Conservation (phyloP, 2,329 filamentous ascomycete genomes). For the Fusarium oxysporum region DNA sequence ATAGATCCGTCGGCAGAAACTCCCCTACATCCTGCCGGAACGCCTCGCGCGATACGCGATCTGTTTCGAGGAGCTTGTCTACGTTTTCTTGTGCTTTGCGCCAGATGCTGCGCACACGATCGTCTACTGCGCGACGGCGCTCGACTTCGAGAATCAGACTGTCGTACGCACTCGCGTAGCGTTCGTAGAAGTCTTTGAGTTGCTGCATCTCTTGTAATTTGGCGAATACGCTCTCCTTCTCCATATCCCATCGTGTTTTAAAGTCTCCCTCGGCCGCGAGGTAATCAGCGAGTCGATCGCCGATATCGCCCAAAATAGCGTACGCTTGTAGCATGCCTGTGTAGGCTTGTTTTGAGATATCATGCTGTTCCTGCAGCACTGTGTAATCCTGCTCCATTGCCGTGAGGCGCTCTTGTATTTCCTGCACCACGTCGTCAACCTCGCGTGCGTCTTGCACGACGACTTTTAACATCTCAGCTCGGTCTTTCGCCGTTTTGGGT, state of each 20-base stretch:
- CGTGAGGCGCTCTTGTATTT: conserved; percentile 79
- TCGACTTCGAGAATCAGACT: conserved; percentile 86
- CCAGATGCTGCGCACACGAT: conserved; percentile 79
- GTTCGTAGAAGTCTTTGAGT: conserved; percentile 85
- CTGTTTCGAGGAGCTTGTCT: conserved; percentile 78
- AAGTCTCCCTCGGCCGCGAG: conserved; percentile 74
- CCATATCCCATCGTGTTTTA: conserved; percentile 76
- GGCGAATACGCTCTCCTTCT: conserved; percentile 74
- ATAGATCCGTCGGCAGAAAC: conserved; percentile 87
- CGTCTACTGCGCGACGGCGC: conserved; percentile 77
- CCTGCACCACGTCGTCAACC: conserved; percentile 73
- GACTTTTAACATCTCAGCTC: conserved; percentile 84
- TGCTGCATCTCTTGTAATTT: conserved; percentile 82
- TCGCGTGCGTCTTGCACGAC: conserved; percentile 77
- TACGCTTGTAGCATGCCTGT: conserved; percentile 72
- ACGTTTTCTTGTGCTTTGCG: conserved; percentile 82
- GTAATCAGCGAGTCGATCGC: conserved; percentile 72
- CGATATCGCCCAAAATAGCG: conserved; percentile 74
- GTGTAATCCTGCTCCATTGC: conserved; percentile 81
- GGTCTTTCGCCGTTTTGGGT: conserved; percentile 79
- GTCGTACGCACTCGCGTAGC: conserved; percentile 87
- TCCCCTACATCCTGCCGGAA: conserved; percentile 88
- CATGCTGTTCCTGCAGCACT: conserved; percentile 72
- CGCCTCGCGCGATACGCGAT: conserved; percentile 77
- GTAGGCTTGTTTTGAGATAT: conserved; percentile 62